A percentile compares a stretch with the other conserved stretches of the same genome.
These are phyloP conservation scores for Artemisia annua DNA, from an alignment of 129 eudicot genomes.

Conservation along the genomic window DNA sequence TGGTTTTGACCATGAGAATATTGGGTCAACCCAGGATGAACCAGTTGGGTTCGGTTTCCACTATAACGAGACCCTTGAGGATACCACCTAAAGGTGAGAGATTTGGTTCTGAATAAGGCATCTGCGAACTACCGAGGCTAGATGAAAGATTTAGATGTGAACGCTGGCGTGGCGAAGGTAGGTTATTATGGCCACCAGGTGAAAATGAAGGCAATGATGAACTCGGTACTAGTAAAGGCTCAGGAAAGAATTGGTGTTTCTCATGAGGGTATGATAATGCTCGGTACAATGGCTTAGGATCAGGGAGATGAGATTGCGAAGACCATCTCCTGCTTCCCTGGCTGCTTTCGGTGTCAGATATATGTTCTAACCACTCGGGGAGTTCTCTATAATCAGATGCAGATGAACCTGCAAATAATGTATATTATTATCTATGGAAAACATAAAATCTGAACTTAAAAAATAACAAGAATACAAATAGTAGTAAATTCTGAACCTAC, in stretches of 20 bases:
- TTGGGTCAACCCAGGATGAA: conserved; percentile 43
- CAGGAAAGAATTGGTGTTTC: conserved; percentile 62
- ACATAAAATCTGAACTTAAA: not conserved
- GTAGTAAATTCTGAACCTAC: conserved; percentile 55
- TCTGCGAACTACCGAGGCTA: conserved; percentile 51
- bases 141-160: conserved; percentile 43
- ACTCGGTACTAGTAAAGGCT: conserved; percentile 60
- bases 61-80: conserved; percentile 52
- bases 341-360: conserved; percentile 64
- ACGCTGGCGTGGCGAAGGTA: conserved; percentile 47
- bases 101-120: conserved; percentile 49
- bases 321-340: conserved; percentile 82
- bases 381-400: conserved; percentile 74
- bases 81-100: conserved; percentile 51
- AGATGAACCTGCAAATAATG: conserved; percentile 73
- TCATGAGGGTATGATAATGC: conserved; percentile 88
- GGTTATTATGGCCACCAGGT: conserved; percentile 63
- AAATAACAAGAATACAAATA: not conserved
- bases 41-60: conserved; percentile 45
- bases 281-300: conserved; percentile 69
- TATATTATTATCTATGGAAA: not conserved
- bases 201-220: conserved; percentile 82
- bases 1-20: conserved; percentile 52
- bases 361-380: conserved; percentile 74
- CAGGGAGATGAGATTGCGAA: conserved; percentile 72